These are phyloP conservation scores for Lactifluus volemus DNA, from an alignment of 768 basidiomycete genomes.

Conservation along the genomic window DNA sequence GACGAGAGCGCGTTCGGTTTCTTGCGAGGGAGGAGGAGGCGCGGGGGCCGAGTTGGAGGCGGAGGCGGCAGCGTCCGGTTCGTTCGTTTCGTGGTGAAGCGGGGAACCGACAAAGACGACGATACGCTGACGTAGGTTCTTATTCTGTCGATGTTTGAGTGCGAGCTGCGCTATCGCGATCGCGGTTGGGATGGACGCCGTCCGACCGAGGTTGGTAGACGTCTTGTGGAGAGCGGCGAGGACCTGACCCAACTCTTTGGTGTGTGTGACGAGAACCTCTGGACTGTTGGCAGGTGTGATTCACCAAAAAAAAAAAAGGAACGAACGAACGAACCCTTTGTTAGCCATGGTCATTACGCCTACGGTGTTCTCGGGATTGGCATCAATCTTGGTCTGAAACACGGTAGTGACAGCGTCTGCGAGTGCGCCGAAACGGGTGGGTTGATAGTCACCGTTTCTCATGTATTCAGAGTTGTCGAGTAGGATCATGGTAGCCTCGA, in stretches of 20 bases:
- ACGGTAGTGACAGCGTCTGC: slow-evolving; percentile 84
- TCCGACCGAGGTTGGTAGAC: slow-evolving; percentile 66
- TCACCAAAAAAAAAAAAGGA: no score
- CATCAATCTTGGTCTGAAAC: slow-evolving; percentile 88
- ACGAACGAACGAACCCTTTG: slow-evolving; percentile 58
- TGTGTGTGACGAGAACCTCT: slow-evolving; percentile 92
- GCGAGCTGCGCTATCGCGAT: slow-evolving; percentile 93
- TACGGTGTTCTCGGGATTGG: slow-evolving; percentile 96
- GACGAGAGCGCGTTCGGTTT: slow-evolving; percentile 65
- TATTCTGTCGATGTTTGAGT: slow-evolving; percentile 95
- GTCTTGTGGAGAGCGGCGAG: slow-evolving; percentile 68
- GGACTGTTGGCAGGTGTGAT: slow-evolving; percentile 43
- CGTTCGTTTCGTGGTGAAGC: slow-evolving; percentile 55
- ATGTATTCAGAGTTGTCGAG: slow-evolving; percentile 98
- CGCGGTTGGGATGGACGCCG: slow-evolving; percentile 80
- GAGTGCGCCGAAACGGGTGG: slow-evolving; percentile 85
- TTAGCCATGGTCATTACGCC: slow-evolving; percentile 98
- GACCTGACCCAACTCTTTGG: slow-evolving; percentile 91
- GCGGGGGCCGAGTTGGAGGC: no score
- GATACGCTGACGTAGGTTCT: slow-evolving; percentile 94
- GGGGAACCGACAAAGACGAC: slow-evolving; percentile 93
- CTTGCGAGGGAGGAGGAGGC: no score
- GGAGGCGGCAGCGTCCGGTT: no score
- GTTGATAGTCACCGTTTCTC: slow-evolving; percentile 88
- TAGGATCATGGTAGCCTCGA: slow-evolving; percentile 97